Evolutionary conservation across 2,329 filamentous ascomycete species (phyloP).

Genomic region (Lojkania enalia): DNA sequence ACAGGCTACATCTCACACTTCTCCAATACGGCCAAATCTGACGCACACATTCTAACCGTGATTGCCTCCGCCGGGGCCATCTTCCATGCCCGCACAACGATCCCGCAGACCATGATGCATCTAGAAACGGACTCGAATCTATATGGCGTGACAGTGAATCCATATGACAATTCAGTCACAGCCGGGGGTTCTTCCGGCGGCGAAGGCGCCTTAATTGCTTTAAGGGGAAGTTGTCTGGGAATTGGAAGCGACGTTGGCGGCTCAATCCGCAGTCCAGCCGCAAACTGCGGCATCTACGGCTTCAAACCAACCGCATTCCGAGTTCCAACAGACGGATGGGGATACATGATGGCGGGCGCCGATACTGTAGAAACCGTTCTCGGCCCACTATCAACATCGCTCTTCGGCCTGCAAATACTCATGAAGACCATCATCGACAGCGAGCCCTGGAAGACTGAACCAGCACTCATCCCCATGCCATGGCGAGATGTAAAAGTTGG

Average conservation of each 20-base stretch:
- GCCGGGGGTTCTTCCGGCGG: constrained; percentile 60
- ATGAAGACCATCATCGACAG: constrained; percentile 55
- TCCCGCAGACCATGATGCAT: constrained; percentile 59
- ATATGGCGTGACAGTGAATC: constrained; percentile 59
- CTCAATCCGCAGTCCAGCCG: constrained; percentile 30
- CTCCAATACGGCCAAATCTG: constrained; percentile 49
- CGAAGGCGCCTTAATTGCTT: constrained; percentile 58
- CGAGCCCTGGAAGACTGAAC: constrained; percentile 61
- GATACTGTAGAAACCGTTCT: constrained; percentile 55
- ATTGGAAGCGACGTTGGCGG: constrained; percentile 43
- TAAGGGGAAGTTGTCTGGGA: constrained; percentile 57
- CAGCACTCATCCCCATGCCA: constrained; percentile 61
- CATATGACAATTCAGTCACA: constrained; percentile 56
- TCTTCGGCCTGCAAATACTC: constrained; percentile 59
- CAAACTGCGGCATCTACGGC: constrained; percentile 38
- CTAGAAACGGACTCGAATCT: constrained; percentile 56
- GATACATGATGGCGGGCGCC: constrained; percentile 49
- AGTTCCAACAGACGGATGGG: constrained; percentile 49
- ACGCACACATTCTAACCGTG: constrained; percentile 54
- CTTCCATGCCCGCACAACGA: constrained; percentile 57
- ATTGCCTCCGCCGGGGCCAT: constrained; percentile 56
- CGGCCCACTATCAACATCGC: constrained; percentile 58
- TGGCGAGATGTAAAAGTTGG: constrained; percentile 49
- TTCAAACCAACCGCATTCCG: constrained; percentile 51
- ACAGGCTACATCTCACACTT: constrained; percentile 56